Conservation (phyloP, 2,329 filamentous ascomycete genomes). For the Cryphonectria radicalis region DNA sequence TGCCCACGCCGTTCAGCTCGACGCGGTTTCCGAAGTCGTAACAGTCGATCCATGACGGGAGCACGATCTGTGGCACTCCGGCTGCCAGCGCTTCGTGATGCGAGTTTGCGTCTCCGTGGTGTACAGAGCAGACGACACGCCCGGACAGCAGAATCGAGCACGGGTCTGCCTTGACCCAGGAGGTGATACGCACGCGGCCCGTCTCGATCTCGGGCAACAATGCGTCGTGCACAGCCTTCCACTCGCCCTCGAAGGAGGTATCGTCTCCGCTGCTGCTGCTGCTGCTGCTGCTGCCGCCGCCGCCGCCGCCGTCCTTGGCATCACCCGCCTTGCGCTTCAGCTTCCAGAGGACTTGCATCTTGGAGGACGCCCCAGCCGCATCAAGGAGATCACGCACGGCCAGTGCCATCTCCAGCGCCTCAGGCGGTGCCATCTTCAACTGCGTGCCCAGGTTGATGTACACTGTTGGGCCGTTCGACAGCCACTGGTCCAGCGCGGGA, state of each 20-base stretch:
- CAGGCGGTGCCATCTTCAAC: conserved; percentile 37
- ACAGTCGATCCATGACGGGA: conserved; percentile 51
- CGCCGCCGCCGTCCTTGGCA: conserved; percentile 13
- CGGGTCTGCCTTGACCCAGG: conserved; percentile 43
- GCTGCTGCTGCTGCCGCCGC: conserved; percentile 4
- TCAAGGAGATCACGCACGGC: conserved; percentile 44
- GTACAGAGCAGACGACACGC: conserved; percentile 42
- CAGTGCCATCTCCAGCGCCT: conserved; percentile 44
- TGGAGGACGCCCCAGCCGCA: conserved; percentile 30
- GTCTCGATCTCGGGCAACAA: conserved; percentile 33
- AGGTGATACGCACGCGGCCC: conserved; percentile 38
- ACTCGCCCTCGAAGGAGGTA: conserved; percentile 5
- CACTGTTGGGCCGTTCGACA: conserved; percentile 46
- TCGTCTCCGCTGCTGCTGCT: not conserved
- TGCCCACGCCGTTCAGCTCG: conserved; percentile 49
- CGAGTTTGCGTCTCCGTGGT: conserved; percentile 48
- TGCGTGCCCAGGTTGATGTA: conserved; percentile 55
- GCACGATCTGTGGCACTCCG: conserved; percentile 50
- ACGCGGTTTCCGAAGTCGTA: conserved; percentile 51
- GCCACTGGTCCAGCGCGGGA: conserved; percentile 48
- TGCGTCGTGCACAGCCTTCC: conserved; percentile 27
- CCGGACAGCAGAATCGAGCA: conserved; percentile 38
- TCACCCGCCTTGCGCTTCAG: conserved; percentile 32
- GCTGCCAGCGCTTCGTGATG: conserved; percentile 39
- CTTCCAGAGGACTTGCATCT: conserved; percentile 46